phyloP scores from a whole-genome alignment of 345 rosid genomes.

The Eucalyptus erythrocorys region DNA sequence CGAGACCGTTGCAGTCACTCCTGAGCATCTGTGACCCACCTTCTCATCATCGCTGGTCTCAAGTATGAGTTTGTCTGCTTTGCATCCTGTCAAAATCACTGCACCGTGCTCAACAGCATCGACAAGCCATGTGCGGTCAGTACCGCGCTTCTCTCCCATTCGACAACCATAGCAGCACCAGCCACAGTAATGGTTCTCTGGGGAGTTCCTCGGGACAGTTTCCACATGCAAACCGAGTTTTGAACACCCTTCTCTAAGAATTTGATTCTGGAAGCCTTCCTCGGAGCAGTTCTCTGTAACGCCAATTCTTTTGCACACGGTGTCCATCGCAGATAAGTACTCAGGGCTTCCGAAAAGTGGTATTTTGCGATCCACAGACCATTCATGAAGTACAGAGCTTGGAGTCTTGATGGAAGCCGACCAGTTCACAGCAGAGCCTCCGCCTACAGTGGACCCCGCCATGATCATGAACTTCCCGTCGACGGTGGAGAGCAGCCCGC shows the following conservation, averaged over 20 bases:
- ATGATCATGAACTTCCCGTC: constrained; percentile 2
- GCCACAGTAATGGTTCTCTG: constrained; percentile 5
- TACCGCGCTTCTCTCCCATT: constrained; percentile 2
- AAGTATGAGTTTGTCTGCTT: constrained; percentile 1
- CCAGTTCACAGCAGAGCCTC: constrained; percentile 9
- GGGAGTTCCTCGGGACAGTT: background rate
- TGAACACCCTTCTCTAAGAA: constrained; percentile 1
- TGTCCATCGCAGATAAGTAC: background rate
- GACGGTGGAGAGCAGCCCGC: background rate
- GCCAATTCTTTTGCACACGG: background rate
- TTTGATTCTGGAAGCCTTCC: constrained; percentile 8
- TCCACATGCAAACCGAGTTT: background rate
- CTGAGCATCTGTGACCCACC: background rate
- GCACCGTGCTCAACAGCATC: constrained; percentile 8
- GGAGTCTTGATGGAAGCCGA: constrained; percentile 6
- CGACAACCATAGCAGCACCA: constrained; percentile 8
- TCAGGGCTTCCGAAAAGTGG: background rate
- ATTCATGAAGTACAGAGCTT: background rate
- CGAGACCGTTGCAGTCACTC: background rate
- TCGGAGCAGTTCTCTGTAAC: background rate
- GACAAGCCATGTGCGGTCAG: constrained; percentile 2
- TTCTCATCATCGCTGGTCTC: background rate
- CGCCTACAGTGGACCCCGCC: constrained; percentile 6
- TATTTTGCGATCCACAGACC: constrained; percentile 3
- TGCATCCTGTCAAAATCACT: constrained; percentile 6